These are phyloP conservation scores for Physaria fendleri DNA, from an alignment of 345 rosid species.

Conservation along the genomic window DNA sequence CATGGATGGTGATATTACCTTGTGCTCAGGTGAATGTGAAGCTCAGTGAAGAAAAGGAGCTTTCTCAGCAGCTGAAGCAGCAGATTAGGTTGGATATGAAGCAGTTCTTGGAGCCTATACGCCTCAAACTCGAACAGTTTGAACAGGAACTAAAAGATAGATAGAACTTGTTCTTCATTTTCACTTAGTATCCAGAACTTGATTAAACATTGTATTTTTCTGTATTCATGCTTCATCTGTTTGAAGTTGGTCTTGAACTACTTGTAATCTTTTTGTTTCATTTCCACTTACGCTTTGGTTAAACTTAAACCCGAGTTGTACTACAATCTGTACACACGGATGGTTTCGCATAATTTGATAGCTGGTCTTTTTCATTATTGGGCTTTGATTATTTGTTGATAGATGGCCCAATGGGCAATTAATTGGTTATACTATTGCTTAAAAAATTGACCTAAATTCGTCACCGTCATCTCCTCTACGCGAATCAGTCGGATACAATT, in stretches of 20 bases:
- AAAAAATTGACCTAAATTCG: neutral
- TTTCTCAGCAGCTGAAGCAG: slow-evolving; percentile 45
- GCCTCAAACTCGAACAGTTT: slow-evolving; percentile 59
- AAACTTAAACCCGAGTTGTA: too few relatives aligned
- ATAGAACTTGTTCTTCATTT: slow-evolving; percentile 28
- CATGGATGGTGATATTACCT: slow-evolving; percentile 1
- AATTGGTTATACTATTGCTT: neutral
- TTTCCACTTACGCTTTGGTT: too few relatives aligned
- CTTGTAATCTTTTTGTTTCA: too few relatives aligned
- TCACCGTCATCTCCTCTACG: too few relatives aligned
- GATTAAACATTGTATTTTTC: slow-evolving; percentile 3
- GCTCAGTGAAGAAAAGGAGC: slow-evolving; percentile 54
- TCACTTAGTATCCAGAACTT: neutral
- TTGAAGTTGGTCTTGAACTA: too few relatives aligned
- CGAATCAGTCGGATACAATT: too few relatives aligned
- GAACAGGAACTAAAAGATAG: slow-evolving; percentile 82
- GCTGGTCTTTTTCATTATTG: too few relatives aligned
- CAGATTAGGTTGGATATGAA: slow-evolving; percentile 51
- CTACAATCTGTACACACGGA: too few relatives aligned
- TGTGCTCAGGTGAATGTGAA: slow-evolving; percentile 49
- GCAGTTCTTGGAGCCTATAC: slow-evolving; percentile 62
- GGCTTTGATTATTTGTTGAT: too few relatives aligned
- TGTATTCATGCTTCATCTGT: neutral
- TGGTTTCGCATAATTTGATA: too few relatives aligned
- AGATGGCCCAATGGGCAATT: too few relatives aligned